Evolutionary conservation across 148 eudicot genomes (phyloP).

Genomic region (Rhododendron simsii): DNA sequence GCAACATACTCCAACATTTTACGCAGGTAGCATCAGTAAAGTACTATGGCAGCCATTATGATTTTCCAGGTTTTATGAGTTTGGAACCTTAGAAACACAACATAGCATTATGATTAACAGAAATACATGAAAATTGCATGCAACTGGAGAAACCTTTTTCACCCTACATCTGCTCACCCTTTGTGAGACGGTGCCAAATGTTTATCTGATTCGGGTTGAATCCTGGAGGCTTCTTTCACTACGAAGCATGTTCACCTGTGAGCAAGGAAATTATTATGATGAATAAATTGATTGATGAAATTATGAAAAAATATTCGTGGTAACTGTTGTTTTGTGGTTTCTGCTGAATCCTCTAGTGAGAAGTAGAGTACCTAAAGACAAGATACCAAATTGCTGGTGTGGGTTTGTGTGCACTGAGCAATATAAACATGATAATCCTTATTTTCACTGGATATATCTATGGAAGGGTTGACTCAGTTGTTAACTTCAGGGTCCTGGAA

Average conservation of each 20-base stretch:
- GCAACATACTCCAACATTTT: not conserved
- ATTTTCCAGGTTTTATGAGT: not conserved
- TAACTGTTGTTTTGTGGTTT: not conserved
- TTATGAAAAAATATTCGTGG: not conserved
- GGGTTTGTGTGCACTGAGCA: not conserved
- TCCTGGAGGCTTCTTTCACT: not conserved
- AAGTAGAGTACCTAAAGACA: not conserved
- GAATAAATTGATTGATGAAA: not conserved
- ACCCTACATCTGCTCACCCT: not conserved
- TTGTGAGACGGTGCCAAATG: not conserved
- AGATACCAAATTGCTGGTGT: not conserved
- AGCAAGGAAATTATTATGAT: not conserved
- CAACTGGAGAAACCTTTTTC: not conserved
- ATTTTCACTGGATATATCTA: not conserved
- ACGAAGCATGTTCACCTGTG: slow-evolving; percentile 8
- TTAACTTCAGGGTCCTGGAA: too few relatives aligned
- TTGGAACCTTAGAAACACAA: not conserved
- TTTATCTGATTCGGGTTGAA: not conserved
- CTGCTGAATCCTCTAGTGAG: not conserved
- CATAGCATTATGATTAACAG: not conserved
- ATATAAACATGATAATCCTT: not conserved
- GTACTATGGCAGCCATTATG: not conserved
- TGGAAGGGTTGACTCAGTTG: not conserved
- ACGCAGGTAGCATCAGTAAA: not conserved
- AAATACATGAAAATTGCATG: not conserved